phyloP scores from a whole-genome alignment of 2,329 filamentous ascomycete species.

The Aspergillus alliaceus region DNA sequence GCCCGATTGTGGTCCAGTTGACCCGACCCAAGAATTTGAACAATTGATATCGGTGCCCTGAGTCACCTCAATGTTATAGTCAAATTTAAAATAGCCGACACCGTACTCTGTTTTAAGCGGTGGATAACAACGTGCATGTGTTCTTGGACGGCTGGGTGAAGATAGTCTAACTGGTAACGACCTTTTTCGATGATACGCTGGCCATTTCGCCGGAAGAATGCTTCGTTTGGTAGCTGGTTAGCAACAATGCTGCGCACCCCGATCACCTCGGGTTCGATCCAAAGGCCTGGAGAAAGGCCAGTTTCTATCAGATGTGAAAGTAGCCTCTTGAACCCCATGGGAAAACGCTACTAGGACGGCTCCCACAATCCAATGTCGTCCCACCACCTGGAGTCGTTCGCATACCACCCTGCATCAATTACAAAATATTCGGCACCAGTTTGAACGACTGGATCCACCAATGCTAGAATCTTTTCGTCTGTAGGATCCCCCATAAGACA shows the following conservation, averaged over 20 bases:
- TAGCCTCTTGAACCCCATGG: constrained; percentile 28
- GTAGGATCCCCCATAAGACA: constrained; percentile 41
- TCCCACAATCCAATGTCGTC: constrained; percentile 38
- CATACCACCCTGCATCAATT: constrained; percentile 41
- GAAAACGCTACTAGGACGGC: constrained; percentile 33
- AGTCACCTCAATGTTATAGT: constrained; percentile 39
- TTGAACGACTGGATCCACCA: constrained; percentile 27
- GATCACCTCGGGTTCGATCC: constrained; percentile 40
- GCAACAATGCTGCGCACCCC: constrained; percentile 30
- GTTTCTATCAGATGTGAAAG: constrained; percentile 23
- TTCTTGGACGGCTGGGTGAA: constrained; percentile 24
- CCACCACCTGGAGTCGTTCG: constrained; percentile 39
- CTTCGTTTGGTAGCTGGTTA: constrained; percentile 26
- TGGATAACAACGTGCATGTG: constrained; percentile 27
- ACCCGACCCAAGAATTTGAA: constrained; percentile 23
- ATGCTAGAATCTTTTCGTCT: constrained; percentile 33
- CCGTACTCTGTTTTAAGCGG: constrained; percentile 23
- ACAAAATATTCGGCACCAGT: constrained; percentile 38
- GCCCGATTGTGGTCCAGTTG: constrained; percentile 34
- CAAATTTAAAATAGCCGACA: constrained; percentile 39
- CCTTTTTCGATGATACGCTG: constrained; percentile 32
- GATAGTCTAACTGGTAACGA: constrained; percentile 37
- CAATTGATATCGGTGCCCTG: constrained; percentile 32
- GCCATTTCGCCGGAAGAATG: constrained; percentile 35
- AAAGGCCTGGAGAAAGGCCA: constrained; percentile 33